Evolutionary conservation across 1,284 basidiomycete species (phyloP), one percentile per base, ranked within the genome.

Genomic region (Malassezia psittaci): DNA sequence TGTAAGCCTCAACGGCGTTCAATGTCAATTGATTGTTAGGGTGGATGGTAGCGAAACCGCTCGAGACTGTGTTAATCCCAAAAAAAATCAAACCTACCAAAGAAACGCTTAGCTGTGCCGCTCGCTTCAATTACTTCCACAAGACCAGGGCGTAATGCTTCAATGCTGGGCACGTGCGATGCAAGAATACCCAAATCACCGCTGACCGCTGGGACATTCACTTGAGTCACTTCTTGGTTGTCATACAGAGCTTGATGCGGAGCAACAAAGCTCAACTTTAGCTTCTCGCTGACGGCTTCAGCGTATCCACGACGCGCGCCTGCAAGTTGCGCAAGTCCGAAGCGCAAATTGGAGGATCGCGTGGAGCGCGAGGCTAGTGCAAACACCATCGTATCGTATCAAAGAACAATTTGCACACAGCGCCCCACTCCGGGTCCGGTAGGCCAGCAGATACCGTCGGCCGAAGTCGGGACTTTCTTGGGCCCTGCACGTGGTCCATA

Each of bases 31-130:
- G 85, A 82, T 96, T 99, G 80, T 91, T 90, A 49, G 90, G 88
- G 79, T 98, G 94, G 48, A 99, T 88, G 58, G 87, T 96, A 54
- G 94, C 93, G 76, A 99, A 96, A 58, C 94, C 94, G 62, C 88
- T 86, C 57, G 93, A 96, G 52, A 90, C 94, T 96, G 66, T 54
- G 32, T 10, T 9, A 10, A 10, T 16, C 5, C 39, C 33, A 34
- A 48, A 19, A 41, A 41, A n/a, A 33, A 24, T 44, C n/a, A 10
- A 12, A 62, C 64, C 48, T 59, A 66, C 64, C 66, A n/a, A 57
- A 57, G 57, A 73, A 74, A 63, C 63, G 70, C 57, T 69, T 72
- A 62, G 68, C 72, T 42, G 63, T 57, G 40, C 69, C 71, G 51
- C 46, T 52, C 15, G 65, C 61, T 52, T 74, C 70, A 53, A 74